Evolutionary conservation across 371 early-diverging fungal species (phyloP), one percentile per base, ranked within the genome.

Genomic region (Circinella minor): DNA sequence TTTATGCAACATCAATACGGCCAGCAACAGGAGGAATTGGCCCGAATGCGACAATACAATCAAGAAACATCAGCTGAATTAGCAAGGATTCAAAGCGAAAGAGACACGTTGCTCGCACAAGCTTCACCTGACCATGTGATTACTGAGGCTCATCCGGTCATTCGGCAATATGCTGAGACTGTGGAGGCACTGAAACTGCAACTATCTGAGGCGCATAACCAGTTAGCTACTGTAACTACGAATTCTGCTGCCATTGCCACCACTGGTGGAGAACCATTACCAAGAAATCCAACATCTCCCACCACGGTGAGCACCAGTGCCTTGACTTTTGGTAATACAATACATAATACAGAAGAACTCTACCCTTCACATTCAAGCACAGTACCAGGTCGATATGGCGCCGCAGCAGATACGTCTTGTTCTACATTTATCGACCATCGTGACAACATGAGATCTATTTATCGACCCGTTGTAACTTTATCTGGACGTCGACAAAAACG

Each of bases 81-180:
- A 10, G 74, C 75, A 20, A 65, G 79, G 48, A 79, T 75, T 4
- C 74, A 77, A 36, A 81, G 82, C 15, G 85, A 84, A 70, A 81
- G 83, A 36, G 86, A 89, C 37, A 79, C 82, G 0, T 67, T 86
- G 36, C 61, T 82, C 61, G 69, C 82, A 36, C 78, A 83, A 55
- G 68, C 66, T 70, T 60, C 76, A 62, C n/a, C 70, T 51, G 36
- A 68, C 61, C 47, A 60, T 51, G 38, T 65, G 65, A 59, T 43
- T 18, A n/a, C 36, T 3, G 61, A 72, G 51, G 36, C 83, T 0
- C 83, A 84, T 63, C 83, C 83, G 9, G 74, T 87, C 55, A 79
- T 86, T 69, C 75, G 74, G 47, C 70, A 76, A 27, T 84, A 82
- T 61, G 76, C 74, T 48, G 77, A 75, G 55, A 76, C 79, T 5